phyloP scores from a whole-genome alignment of 2,329 filamentous ascomycete species.

The Emmonsiellopsis sp. region DNA sequence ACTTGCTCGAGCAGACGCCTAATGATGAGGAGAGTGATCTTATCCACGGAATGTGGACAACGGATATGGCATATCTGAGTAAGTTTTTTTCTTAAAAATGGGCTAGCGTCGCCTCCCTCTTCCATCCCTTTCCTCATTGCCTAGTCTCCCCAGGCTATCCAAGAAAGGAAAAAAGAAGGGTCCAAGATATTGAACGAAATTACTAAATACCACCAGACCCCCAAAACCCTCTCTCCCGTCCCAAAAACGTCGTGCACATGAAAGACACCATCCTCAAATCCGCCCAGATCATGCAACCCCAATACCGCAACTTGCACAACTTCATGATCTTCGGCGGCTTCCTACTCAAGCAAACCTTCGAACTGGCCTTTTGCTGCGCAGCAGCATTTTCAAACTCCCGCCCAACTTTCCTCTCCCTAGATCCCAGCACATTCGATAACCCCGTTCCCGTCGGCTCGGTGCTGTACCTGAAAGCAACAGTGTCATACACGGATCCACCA shows the following conservation, averaged over 20 bases:
- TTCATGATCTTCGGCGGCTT: conserved; percentile 75
- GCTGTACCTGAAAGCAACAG: conserved; percentile 61
- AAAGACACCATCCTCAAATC: conserved; percentile 53
- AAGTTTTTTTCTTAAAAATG: conserved; percentile 11
- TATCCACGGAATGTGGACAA: conserved; percentile 65
- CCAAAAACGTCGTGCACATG: conserved; percentile 53
- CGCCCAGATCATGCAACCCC: conserved; percentile 66
- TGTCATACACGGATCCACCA: conserved; percentile 59
- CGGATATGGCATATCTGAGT: conserved; percentile 54
- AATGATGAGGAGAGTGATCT: conserved; percentile 62
- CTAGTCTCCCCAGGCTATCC: neutral
- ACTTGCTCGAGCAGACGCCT: conserved; percentile 57
- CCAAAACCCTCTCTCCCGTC: conserved; percentile 44
- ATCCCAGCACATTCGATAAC: conserved; percentile 65
- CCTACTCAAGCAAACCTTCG: conserved; percentile 64
- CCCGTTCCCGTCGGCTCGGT: conserved; percentile 67
- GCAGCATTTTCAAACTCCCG: conserved; percentile 60
- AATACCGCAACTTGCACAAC: conserved; percentile 59
- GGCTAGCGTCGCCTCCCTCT: neutral
- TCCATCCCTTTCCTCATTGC: neutral
- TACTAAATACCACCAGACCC: conserved; percentile 34
- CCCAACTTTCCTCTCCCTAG: conserved; percentile 62
- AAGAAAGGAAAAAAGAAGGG: neutral
- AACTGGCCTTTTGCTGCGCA: conserved; percentile 66
- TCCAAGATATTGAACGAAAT: neutral